Percentiles rank a stretch among this genome's conserved stretches.
Conservation (phyloP, 2,329 filamentous ascomycete species). For the Talaromyces sp. region DNA sequence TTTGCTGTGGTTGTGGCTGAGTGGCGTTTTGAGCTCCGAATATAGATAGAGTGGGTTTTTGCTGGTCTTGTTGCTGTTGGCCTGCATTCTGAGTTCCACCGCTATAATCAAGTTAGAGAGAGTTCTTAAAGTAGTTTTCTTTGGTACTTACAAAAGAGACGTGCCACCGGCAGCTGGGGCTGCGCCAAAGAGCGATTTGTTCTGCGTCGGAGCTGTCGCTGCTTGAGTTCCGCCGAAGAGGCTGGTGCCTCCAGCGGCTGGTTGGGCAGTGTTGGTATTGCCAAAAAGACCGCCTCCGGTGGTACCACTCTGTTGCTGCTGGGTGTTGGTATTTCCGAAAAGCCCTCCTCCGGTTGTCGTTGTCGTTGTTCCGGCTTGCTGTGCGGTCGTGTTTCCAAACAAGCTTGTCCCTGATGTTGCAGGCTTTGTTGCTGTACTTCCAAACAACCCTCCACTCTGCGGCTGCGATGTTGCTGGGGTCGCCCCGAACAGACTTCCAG, state of each 20-base stretch:
- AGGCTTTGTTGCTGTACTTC: constrained; percentile 11
- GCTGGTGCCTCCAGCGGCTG: constrained; percentile 18
- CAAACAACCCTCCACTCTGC: constrained; percentile 19
- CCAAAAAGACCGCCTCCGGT: constrained; percentile 5
- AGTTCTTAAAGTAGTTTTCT: neutral
- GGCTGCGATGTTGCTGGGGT: constrained; percentile 26
- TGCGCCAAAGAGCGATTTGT: constrained; percentile 30
- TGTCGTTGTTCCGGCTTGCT: constrained; percentile 8
- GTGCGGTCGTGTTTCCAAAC: constrained; percentile 7
- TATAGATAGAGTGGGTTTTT: constrained; percentile 40
- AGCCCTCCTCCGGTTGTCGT: constrained; percentile 2
- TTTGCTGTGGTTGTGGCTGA: constrained; percentile 26
- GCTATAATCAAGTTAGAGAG: neutral
- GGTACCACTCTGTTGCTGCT: constrained; percentile 6
- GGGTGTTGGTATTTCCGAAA: constrained; percentile 7
- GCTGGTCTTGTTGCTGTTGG: constrained; percentile 35
- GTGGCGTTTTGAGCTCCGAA: constrained; percentile 32
- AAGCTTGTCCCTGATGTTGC: constrained; percentile 5
- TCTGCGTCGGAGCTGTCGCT: constrained; percentile 26
- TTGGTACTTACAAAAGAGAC: constrained; percentile 30
- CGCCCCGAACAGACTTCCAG: constrained; percentile 12
- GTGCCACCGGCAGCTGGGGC: constrained; percentile 21
- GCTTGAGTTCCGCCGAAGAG: constrained; percentile 28
- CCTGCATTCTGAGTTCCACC: constrained; percentile 9
- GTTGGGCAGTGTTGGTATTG: constrained; percentile 19